Base-by-base conservation (phyloP, 1,284 basidiomycete species). In the Boletellus sp. region DNA sequence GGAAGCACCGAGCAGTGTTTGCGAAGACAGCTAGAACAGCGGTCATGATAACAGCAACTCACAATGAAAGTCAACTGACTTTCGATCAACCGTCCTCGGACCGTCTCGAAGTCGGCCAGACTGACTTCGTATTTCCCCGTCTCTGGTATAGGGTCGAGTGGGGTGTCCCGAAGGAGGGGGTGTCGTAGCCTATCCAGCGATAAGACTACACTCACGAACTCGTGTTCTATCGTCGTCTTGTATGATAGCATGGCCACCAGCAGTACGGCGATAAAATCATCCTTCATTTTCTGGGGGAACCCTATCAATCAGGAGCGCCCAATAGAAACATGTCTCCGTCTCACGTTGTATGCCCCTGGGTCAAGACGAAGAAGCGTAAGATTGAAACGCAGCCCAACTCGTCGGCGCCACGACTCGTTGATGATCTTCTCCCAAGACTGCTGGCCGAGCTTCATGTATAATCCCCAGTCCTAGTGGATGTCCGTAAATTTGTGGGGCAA, bases 341-440 rank as follows among this genome's bases (percentile, higher is more conserved):
- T 61, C 54, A 89, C 88, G 48, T 59, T 50, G 63, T 89, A 91
- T 24, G 82, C 75, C 46, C 70, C 72, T 0, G 85, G 83, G 59
- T 93, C 85, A 11, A 86, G 71, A 42, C 74, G 68, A 33, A 91
- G 75, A 2, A 93, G 70, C 48, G 77, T 83, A 43, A 80, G 75
- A 74, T 86, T 82, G 64, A 93, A 83, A 15, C 82, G 78, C 42
- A 93, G 64, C 13, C 86, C 83, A 24, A 92, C 79, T 48, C 88
- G 80, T 37, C 79, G 76, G 16, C 80, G 73, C 58, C 79, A 82
- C 43, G 69, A 71, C 37, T 71, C 63, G 53, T 88, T 78, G 21
- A 74, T 73, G 44, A 88, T 75, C 35, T 80, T 73, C 53, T 79
- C 74, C 80, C 81, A 89, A 30, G 83, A 84, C 52, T 82, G 74